Base-by-base conservation (phyloP, 495 filamentous ascomycete species). In the Hypomontagnella monticulosa region DNA sequence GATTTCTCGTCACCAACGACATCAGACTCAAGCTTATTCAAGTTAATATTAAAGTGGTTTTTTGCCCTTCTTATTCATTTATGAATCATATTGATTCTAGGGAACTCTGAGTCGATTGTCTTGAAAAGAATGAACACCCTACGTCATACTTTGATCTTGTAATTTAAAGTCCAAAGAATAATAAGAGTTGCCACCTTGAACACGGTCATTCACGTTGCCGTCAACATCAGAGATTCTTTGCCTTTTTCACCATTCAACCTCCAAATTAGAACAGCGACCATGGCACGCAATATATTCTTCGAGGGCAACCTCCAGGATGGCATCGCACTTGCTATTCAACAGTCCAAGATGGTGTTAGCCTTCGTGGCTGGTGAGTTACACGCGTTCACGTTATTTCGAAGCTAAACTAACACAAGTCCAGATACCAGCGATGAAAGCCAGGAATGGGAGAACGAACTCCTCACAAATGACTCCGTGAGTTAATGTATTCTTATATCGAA, bases 381-480 rank as follows among this genome's bases (percentile, higher is more conserved):
- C 5, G 27, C 18, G 10, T 9, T 9, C 11, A 19, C 1, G 14
- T 37, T 1, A 12, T 11, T 18, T 23, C 16, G 2, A 4, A 46
- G 9, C 10, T 34, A 30, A 18, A 32, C 61, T 67, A 48, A 69
- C 34, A 42, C 10, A 37, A 18, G 3, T 18, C 19, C 43, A 81
- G 92, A 96, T 73, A 84, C 85, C 41, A 78, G 79, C 14, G 73
- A 85, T 42, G 85, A 89, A 69, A 92, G 90, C 73, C 69, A 75
- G 43, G 73, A 72, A 59, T 98, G 94, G 94, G 91, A 97, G 73
- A 70, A 87, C 37, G 86, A 90, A 14, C 92, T 88, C 70, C 84
- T 96, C 14, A 71, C 74, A 11, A 85, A 88, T 62, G 76, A 83
- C 10, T 79, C 85, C 53, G 89, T 91, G 75, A 61, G 65, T 18